phyloP scores from a whole-genome alignment of 352 stramenopile genomes.

The Pythium pectinolyticum region DNA sequence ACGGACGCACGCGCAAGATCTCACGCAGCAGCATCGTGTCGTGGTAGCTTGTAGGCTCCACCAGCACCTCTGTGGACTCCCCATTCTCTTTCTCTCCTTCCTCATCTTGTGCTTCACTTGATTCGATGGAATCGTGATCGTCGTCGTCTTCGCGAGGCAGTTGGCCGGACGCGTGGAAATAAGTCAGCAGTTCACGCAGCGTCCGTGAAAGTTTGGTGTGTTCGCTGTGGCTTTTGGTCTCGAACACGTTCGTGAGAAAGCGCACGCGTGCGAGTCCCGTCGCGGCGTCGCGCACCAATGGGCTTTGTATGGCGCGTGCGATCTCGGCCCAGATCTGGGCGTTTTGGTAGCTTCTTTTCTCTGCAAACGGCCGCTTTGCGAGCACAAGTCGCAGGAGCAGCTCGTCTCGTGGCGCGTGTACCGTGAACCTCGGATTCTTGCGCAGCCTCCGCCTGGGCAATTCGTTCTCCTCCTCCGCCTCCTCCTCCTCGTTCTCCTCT shows the following conservation, averaged over 20 bases:
- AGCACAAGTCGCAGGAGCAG: constrained; percentile 4
- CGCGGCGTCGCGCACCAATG: not conserved
- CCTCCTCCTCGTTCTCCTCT: no score
- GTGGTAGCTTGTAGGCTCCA: not conserved
- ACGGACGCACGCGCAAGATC: constrained; percentile 5
- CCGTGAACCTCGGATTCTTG: not conserved
- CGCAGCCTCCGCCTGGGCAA: no score
- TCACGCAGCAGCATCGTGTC: constrained; percentile 12
- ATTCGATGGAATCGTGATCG: not conserved
- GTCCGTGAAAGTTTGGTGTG: not conserved
- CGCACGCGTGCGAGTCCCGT: not conserved
- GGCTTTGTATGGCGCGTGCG: not conserved
- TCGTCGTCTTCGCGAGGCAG: not conserved
- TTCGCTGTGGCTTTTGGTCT: constrained; percentile 4
- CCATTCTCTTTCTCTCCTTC: not conserved
- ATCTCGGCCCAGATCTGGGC: constrained; percentile 1
- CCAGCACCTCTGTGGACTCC: no score
- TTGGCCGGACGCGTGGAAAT: not conserved
- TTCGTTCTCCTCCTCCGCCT: no score
- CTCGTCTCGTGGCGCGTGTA: not conserved
- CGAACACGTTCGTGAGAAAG: not conserved
- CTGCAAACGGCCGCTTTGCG: constrained; percentile 11
- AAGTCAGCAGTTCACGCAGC: constrained; percentile 1
- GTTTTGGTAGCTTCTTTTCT: not conserved
- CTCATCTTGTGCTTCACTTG: not conserved